Base-by-base conservation (phyloP, 2,329 filamentous ascomycete genomes). In the Nigrograna mackinnonii region DNA sequence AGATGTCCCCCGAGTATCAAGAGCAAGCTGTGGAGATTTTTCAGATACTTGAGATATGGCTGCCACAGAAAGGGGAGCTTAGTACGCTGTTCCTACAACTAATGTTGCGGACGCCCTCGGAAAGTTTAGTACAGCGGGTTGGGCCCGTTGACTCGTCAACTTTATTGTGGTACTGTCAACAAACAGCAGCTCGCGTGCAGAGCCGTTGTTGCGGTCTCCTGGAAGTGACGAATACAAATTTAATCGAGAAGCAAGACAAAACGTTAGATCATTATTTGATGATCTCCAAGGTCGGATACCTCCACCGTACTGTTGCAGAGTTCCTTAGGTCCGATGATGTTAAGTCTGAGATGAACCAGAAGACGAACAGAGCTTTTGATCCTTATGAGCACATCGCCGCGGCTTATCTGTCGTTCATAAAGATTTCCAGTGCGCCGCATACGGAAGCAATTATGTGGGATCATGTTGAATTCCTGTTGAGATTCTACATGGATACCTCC, bases 271-370 rank as follows among this genome's bases (percentile, higher is more conserved):
- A n/a, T n/a, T n/a, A n/a, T n/a, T n/a, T n/a, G n/a, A n/a, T n/a
- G n/a, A 19, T 2, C 4, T 32, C 31, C 6, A 26, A 35, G 16
- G 33, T 41, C 3, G 19, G 30, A 9, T 48, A 51, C 30, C 17
- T 46, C 4, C 48, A 51, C 22, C 37, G 48, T n/a, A 48, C 48
- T 19, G 48, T 51, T 14, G 39, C 38, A 3, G 48, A 51, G 24
- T 51, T 48, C 24, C 26, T 51, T 13, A 14, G 6, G 3, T 30
- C 31, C 4, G 16, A 19, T 6, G 39, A 48, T 12, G 17, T 50
- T 6, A 40, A 37, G 37, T 13, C 24, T 5, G 39, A 41, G 7
- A 40, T 50, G 13, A 34, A 24, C 22, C 18, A 21, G 4, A 30
- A 34, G 14, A 46, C 37, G 16, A 37, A 28, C 30, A 34, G 22